These are phyloP conservation scores for Rhodotorula graminis DNA, from an alignment of 768 basidiomycete genomes.

Conservation along the genomic window DNA sequence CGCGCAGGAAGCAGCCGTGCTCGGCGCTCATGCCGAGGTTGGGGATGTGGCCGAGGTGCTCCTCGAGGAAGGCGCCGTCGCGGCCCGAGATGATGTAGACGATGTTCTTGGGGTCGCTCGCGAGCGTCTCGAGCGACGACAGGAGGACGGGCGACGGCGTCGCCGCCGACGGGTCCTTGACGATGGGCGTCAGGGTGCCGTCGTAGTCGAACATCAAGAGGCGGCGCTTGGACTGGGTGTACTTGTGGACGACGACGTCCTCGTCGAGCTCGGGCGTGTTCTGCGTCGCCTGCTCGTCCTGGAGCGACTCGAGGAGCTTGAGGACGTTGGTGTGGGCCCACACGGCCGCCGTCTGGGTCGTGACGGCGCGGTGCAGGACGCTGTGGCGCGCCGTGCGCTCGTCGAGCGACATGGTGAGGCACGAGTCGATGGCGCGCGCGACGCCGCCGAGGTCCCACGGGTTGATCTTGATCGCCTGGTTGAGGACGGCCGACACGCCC, in stretches of 20 bases:
- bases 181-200: conserved; percentile 96
- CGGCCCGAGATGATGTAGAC: conserved; percentile 98
- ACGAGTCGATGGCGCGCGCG: conserved; percentile 85
- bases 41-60: conserved; percentile 78
- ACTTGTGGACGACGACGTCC: conserved; percentile 57
- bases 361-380: conserved; percentile 73
- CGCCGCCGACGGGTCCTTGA: conserved; percentile 85
- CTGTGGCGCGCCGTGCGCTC: conserved; percentile 73
- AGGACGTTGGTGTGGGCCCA: conserved; percentile 88
- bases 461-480: conserved; percentile 81
- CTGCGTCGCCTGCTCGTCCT: conserved; percentile 69
- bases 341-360: conserved; percentile 86
- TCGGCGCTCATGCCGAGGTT: conserved; percentile 88
- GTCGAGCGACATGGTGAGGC: conserved; percentile 69
- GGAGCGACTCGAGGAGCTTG: conserved; percentile 77
- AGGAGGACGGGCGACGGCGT: conserved; percentile 70
- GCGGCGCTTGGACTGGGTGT: conserved; percentile 69
- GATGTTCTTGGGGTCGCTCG: conserved; percentile 76
- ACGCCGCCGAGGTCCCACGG: conserved; percentile 83
- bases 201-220: conserved; percentile 92
- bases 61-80: conserved; percentile 83
- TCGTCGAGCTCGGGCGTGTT: conserved; percentile 78
- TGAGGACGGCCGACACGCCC: conserved; percentile 91
- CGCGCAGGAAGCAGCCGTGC: conserved; percentile 86
- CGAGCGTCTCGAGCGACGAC: conserved; percentile 64